Evolutionary conservation across 495 filamentous ascomycete species (phyloP).

Genomic region (Lasiosphaeria hispida): DNA sequence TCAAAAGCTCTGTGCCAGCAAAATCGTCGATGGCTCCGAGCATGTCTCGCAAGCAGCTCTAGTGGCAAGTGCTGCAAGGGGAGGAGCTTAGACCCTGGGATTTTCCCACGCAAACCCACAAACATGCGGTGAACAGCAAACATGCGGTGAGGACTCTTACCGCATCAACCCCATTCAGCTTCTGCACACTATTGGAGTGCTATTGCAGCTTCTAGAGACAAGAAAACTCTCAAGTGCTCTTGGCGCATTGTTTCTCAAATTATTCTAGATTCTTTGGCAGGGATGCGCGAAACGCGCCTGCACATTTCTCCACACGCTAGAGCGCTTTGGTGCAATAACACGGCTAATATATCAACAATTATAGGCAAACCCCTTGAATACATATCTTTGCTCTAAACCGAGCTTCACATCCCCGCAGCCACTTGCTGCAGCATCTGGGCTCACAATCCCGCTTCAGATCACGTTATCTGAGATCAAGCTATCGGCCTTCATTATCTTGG

Average conservation of each 20-base stretch:
- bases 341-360: constrained; percentile 46
- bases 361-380: constrained; percentile 92
- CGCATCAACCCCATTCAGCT: too few relatives aligned
- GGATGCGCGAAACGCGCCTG: constrained; percentile 24
- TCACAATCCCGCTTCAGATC: constrained; percentile 95
- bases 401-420: constrained; percentile 89
- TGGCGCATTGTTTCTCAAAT: constrained; percentile 34
- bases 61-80: too few relatives aligned
- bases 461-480: constrained; percentile 94
- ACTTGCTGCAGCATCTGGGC: constrained; percentile 84
- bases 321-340: constrained; percentile 31
- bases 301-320: constrained; percentile 17
- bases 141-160: too few relatives aligned
- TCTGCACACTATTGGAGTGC: too few relatives aligned
- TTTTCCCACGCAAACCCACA: too few relatives aligned
- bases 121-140: too few relatives aligned
- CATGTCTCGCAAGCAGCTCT: too few relatives aligned
- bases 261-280: constrained; percentile 20
- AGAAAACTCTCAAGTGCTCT: constrained; percentile 9
- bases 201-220: background rate
- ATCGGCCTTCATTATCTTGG: constrained; percentile 95
- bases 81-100: too few relatives aligned
- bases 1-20: too few relatives aligned
- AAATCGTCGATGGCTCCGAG: too few relatives aligned
- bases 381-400: constrained; percentile 86